Percentiles rank a stretch among this genome's conserved stretches.
Evolutionary conservation across 1,284 basidiomycete genomes (phyloP).

Genomic region (Singerocomus rubriflavus): DNA sequence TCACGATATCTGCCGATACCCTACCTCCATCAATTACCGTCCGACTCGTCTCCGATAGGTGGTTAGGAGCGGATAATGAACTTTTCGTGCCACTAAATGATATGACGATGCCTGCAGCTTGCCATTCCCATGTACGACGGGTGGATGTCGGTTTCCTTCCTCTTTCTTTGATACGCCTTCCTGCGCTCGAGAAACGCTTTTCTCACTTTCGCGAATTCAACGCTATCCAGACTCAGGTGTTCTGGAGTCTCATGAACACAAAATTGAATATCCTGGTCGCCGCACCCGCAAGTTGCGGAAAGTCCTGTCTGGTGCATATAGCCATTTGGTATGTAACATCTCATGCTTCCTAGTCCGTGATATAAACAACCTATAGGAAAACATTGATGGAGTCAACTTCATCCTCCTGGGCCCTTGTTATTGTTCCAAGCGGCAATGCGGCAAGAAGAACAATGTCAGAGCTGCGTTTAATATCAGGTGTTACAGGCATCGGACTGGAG

Average conservation of each 20-base stretch:
- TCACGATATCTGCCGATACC: conserved; percentile 63
- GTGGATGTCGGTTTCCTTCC: conserved; percentile 83
- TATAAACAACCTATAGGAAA: conserved; percentile 41
- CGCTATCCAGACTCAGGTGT: conserved; percentile 86
- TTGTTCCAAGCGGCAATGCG: conserved; percentile 51
- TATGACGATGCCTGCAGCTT: conserved; percentile 74
- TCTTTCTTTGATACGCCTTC: conserved; percentile 50
- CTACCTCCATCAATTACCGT: conserved; percentile 64
- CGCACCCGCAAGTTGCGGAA: conserved; percentile 81
- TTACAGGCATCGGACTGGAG: conserved; percentile 46
- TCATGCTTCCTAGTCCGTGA: neutral
- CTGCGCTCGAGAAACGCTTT: conserved; percentile 44
- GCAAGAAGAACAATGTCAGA: conserved; percentile 50
- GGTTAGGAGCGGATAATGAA: conserved; percentile 90
- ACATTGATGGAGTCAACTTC: conserved; percentile 38
- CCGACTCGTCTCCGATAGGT: conserved; percentile 85
- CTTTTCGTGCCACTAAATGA: conserved; percentile 61
- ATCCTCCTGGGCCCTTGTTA: conserved; percentile 52
- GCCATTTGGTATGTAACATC: conserved; percentile 59
- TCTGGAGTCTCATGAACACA: conserved; percentile 81
- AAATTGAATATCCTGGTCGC: conserved; percentile 74
- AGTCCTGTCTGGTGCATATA: conserved; percentile 72
- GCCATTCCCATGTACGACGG: conserved; percentile 63
- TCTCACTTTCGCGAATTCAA: conserved; percentile 64
- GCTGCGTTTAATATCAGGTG: conserved; percentile 41